Conservation (phyloP, 139 green algal genomes). For the Chlamydomonas sp. region DNA sequence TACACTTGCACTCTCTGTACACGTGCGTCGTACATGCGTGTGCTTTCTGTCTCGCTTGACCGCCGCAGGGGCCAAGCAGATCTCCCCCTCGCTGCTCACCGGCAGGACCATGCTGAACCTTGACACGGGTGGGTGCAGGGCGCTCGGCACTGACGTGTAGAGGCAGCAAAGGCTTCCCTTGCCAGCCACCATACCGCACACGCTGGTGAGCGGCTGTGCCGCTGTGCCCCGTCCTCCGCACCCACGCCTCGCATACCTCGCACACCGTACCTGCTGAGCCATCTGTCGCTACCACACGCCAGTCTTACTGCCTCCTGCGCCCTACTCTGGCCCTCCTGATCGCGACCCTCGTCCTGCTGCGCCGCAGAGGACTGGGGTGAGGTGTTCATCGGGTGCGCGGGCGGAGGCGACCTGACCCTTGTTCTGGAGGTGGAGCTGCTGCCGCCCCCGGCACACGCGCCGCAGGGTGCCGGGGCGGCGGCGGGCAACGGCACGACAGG, state of each 20-base stretch:
- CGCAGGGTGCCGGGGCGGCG: neutral
- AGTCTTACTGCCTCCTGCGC: neutral
- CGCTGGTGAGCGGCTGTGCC: too few relatives aligned
- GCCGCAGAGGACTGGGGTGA: slow-evolving; percentile 81
- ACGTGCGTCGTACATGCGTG: too few relatives aligned
- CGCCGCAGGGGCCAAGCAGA: slow-evolving; percentile 62
- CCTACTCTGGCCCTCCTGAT: neutral
- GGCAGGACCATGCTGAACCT: slow-evolving; percentile 81
- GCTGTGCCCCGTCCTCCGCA: too few relatives aligned
- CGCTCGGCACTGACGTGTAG: too few relatives aligned
- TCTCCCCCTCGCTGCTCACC: slow-evolving; percentile 66
- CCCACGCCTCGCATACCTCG: too few relatives aligned
- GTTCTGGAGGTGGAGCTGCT: slow-evolving; percentile 50
- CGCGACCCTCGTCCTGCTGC: neutral
- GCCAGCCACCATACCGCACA: too few relatives aligned
- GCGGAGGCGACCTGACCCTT: slow-evolving; percentile 71
- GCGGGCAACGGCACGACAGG: too few relatives aligned
- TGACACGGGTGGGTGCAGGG: slow-evolving; percentile 42
- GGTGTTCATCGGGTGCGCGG: slow-evolving; percentile 82
- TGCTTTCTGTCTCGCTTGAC: neutral
- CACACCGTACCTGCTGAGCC: too few relatives aligned
- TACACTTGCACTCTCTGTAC: too few relatives aligned
- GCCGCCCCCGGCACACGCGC: neutral
- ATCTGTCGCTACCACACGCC: too few relatives aligned
- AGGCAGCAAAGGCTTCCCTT: too few relatives aligned